A percentile compares a stretch with the other conserved stretches of the same genome.
Conservation (phyloP, 805 yeast genomes). For the Lipomyces sp. region DNA sequence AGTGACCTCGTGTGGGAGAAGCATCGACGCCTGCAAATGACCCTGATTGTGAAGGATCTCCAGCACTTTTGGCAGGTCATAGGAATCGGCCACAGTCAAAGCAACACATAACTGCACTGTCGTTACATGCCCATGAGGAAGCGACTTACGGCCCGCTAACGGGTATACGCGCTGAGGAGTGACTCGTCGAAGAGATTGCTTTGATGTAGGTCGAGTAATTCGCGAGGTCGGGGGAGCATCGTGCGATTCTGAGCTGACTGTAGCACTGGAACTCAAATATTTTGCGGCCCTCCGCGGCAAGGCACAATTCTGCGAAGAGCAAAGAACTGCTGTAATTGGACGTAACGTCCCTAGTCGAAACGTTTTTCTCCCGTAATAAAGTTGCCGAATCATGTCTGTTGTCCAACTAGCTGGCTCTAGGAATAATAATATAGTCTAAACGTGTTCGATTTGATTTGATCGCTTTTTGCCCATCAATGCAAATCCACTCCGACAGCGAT, state of each 20-base stretch:
- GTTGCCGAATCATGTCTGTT: background rate
- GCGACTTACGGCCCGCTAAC: background rate
- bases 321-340: background rate
- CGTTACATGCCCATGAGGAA: background rate
- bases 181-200: conserved; percentile 35
- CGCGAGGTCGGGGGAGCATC: conserved; percentile 5
- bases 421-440: background rate
- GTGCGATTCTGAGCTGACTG: background rate
- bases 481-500: background rate
- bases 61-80: conserved; percentile 58
- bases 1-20: conserved; percentile 74
- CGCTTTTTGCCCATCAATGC: background rate
- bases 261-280: background rate
- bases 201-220: conserved; percentile 19
- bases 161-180: conserved; percentile 20
- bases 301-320: background rate
- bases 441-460: background rate
- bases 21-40: conserved; percentile 45
- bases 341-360: background rate
- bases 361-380: background rate
- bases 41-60: conserved; percentile 49
- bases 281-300: background rate
- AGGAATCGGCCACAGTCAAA: conserved; percentile 53
- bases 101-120: conserved; percentile 25
- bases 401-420: background rate